Evolutionary conservation across 352 stramenopile species (phyloP), one percentile per base, ranked within the genome.

Genomic region (Globisporangium yorkense): DNA sequence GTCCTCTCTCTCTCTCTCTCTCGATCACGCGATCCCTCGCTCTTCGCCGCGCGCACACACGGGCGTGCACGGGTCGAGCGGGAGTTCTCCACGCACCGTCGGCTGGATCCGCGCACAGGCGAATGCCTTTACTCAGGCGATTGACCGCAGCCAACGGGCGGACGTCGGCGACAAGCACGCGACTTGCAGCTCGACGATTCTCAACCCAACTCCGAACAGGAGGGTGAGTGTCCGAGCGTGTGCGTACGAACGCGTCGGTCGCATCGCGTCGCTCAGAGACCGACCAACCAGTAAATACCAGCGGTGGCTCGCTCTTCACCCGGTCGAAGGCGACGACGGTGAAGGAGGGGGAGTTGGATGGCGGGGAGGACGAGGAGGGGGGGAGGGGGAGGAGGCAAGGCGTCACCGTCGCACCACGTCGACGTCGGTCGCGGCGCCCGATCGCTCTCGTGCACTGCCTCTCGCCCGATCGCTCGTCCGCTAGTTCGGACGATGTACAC

Each of bases 361-460:
- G 24, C 24, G 24, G 24, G 40, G 45, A 57, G 35, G 47, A 48
- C 33, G 33, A 37, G 33, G 33, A 37, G 33, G 33, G 33, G 8
- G 31, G 35, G 47, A 48, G 47, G 37, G 40, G 29, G 46, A 27
- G 33, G 54, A 31, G 39, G 43, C 20, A 39, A 20, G 40, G 18
- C 41, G 15, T n/a, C 56, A 50, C 55, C 46, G 35, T 57, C 53
- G 40, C 53, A 39, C 52, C 52, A 50, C 44, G 48, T 16, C 51
- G 24, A 5, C 43, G 37, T 16, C 31, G n/a, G 31, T 24, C 41
- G 43, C 21, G 31, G 40, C 47, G 21, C 35, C 50, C 48, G n/a
- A 15, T 46, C 35, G 31, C 33, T 55, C 46, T 54, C 47, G 27
- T 37, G n/a, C 43, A 33, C 40, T 40, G 31, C 21, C 33, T 54